Percentiles rank a stretch among this genome's conserved stretches.
Evolutionary conservation across 2,329 filamentous ascomycete genomes (phyloP).

Genomic region (Cladosporium sp.): DNA sequence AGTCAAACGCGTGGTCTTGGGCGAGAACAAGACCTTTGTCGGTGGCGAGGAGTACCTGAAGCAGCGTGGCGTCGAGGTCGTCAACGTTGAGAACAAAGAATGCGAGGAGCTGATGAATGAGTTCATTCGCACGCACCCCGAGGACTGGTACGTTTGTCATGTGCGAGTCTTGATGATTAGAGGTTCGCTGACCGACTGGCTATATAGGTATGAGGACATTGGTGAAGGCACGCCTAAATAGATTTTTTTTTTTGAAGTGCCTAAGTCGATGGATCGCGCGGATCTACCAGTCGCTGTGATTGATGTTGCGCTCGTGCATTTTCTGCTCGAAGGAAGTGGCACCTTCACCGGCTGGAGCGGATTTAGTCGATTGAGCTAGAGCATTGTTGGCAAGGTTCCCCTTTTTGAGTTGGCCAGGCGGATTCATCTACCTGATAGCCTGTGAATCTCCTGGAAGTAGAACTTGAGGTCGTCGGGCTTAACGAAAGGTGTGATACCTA

Average conservation of each 20-base stretch:
- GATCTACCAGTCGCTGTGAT: conserved; percentile 31
- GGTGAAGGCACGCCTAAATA: conserved; percentile 27
- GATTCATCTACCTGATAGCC: conserved; percentile 37
- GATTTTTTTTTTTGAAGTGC: neutral
- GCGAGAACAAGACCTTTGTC: conserved; percentile 70
- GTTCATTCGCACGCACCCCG: conserved; percentile 68
- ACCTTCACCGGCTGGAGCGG: conserved; percentile 21
- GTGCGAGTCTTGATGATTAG: neutral
- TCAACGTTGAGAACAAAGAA: conserved; percentile 62
- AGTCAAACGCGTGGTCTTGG: conserved; percentile 67
- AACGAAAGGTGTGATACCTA: conserved; percentile 89
- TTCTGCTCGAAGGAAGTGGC: conserved; percentile 21
- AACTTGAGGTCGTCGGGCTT: conserved; percentile 90
- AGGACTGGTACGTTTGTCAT: conserved; percentile 52
- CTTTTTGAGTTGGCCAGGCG: conserved; percentile 15
- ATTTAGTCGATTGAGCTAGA: conserved; percentile 26
- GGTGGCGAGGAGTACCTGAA: conserved; percentile 68
- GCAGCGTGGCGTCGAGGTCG: conserved; percentile 64
- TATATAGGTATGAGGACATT: conserved; percentile 36
- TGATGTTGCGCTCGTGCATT: conserved; percentile 33
- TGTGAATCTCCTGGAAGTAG: conserved; percentile 87
- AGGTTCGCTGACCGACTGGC: conserved; percentile 17
- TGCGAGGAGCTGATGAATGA: conserved; percentile 65
- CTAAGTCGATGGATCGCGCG: neutral
- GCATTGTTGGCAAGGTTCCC: conserved; percentile 26